These are phyloP conservation scores for Sarocladium kiliense DNA, from an alignment of 2,329 filamentous ascomycete genomes.

Conservation along the genomic window DNA sequence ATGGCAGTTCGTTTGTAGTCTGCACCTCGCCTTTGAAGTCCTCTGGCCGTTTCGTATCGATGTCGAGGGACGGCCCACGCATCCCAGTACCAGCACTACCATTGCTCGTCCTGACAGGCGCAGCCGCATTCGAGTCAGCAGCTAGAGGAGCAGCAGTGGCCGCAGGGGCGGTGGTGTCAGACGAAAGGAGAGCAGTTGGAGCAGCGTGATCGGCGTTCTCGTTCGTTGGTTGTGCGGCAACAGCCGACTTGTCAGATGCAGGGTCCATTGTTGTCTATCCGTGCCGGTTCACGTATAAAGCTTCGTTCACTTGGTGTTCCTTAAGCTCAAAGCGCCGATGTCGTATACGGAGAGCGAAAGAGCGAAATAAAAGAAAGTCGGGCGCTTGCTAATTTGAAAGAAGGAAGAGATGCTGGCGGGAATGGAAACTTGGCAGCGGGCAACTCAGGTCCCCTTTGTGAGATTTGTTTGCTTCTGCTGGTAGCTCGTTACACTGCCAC, in stretches of 20 bases:
- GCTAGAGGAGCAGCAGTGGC: neutral
- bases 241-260: constrained; percentile 3
- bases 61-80: neutral
- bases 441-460: neutral
- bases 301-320: too few relatives aligned
- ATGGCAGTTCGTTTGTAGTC: constrained; percentile 51
- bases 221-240: neutral
- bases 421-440: constrained; percentile 2
- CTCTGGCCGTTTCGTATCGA: constrained; percentile 25
- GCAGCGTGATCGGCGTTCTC: neutral
- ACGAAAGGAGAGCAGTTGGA: neutral
- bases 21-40: constrained; percentile 54
- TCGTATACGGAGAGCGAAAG: neutral
- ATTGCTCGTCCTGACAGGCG: constrained; percentile 2
- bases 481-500: too few relatives aligned
- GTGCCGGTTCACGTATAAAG: neutral
- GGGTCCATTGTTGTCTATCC: neutral
- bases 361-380: neutral
- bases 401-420: neutral
- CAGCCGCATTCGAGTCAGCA: neutral
- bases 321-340: too few relatives aligned
- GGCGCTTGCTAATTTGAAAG: neutral
- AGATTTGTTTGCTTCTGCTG: constrained; percentile 1
- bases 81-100: neutral
- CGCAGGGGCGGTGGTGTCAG: neutral